phyloP scores from a whole-genome alignment of 495 filamentous ascomycete genomes.

The Xylaria bambusicola region DNA sequence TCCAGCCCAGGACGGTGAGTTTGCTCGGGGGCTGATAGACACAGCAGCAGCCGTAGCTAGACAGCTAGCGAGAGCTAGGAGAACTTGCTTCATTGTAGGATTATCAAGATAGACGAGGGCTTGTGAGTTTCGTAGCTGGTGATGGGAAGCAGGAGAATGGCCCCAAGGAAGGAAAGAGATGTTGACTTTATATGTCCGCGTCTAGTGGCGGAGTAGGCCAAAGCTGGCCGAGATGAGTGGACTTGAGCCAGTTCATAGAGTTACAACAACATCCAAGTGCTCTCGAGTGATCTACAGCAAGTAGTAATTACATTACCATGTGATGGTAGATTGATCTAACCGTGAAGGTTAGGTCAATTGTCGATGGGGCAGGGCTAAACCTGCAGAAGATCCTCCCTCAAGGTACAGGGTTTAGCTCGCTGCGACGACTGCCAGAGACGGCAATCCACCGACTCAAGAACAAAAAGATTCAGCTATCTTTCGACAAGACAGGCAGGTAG shows the following conservation, averaged over 20 bases:
- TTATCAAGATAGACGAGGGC: not conserved
- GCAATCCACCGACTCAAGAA: no score
- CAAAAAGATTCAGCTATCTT: no score
- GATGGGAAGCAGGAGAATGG: not conserved
- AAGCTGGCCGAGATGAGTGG: not conserved
- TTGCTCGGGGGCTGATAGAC: constrained; percentile 3
- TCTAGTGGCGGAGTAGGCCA: not conserved
- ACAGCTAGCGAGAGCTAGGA: not conserved
- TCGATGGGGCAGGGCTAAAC: not conserved
- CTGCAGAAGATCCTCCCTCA: not conserved
- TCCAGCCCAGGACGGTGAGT: constrained; percentile 16
- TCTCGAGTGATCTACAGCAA: no score
- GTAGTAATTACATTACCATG: no score
- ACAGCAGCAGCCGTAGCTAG: not conserved
- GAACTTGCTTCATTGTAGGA: not conserved
- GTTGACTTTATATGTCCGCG: constrained; percentile 8
- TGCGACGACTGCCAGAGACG: no score
- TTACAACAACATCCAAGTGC: not conserved
- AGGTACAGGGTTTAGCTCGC: no score
- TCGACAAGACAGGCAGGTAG: no score
- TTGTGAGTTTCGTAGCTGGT: not conserved
- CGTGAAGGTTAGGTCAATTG: no score
- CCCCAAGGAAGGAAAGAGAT: not conserved
- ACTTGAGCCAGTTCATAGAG: not conserved
- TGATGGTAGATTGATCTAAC: no score